phyloP scores from a whole-genome alignment of 73 alveolate genomes.

The Paraurostyla sp. region DNA sequence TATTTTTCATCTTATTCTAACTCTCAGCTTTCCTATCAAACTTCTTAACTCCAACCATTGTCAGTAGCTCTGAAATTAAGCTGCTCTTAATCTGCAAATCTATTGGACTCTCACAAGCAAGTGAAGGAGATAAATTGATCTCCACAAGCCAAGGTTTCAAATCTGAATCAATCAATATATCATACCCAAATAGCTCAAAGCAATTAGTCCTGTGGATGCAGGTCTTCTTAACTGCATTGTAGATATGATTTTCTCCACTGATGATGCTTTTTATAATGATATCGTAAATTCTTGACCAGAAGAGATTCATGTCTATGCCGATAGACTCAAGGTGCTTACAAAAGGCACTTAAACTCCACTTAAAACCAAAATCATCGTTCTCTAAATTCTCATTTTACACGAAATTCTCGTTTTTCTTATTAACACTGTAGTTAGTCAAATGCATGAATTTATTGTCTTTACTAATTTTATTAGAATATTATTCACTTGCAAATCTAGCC shows the following conservation, averaged over 20 bases:
- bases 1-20: constrained; percentile 55
- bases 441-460: constrained; percentile 87
- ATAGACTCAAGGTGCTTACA: constrained; percentile 75
- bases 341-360: constrained; percentile 84
- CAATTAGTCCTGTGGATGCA: constrained; percentile 80
- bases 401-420: constrained; percentile 89
- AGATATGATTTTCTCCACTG: constrained; percentile 75
- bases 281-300: constrained; percentile 88
- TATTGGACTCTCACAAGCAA: constrained; percentile 82
- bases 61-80: constrained; percentile 81
- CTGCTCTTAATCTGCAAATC: constrained; percentile 80
- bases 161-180: constrained; percentile 84
- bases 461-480: constrained; percentile 54
- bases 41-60: constrained; percentile 78
- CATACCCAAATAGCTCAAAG: constrained; percentile 92
- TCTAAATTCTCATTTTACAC: constrained; percentile 84
- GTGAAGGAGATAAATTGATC: constrained; percentile 86
- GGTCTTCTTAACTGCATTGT: constrained; percentile 69
- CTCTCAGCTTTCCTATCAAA: constrained; percentile 73
- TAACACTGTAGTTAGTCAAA: constrained; percentile 92
- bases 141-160: constrained; percentile 92
- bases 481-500: constrained; percentile 89
- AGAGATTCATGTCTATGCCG: constrained; percentile 77
- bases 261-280: constrained; percentile 82
- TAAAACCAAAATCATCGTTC: constrained; percentile 87